These are phyloP conservation scores for Miscanthus lutarioriparius DNA, from an alignment of 176 grass and related monocot species.

Conservation along the genomic window DNA sequence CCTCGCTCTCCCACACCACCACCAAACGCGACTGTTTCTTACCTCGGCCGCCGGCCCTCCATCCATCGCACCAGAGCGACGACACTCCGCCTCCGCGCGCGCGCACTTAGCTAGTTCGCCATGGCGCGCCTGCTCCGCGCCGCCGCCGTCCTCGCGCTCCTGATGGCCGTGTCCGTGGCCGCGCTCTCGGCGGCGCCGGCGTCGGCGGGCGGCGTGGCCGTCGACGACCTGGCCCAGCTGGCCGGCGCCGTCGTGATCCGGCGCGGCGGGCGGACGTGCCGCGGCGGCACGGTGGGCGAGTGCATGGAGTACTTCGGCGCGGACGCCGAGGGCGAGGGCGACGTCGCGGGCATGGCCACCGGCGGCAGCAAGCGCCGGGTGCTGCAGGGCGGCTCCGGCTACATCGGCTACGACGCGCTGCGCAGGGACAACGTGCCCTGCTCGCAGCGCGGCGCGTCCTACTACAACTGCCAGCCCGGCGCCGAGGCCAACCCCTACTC, in stretches of 20 bases:
- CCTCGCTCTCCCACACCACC: background rate
- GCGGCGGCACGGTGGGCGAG: constrained; percentile 53
- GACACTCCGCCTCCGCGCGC: too few relatives aligned
- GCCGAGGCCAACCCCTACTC: constrained; percentile 67
- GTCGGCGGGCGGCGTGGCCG: background rate
- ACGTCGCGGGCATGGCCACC: constrained; percentile 31
- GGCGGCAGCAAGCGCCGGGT: constrained; percentile 44
- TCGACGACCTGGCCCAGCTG: background rate
- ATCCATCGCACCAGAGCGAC: background rate
- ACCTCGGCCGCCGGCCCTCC: background rate
- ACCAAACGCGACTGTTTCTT: background rate
- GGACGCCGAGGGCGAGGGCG: constrained; percentile 31
- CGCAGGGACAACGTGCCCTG: constrained; percentile 61
- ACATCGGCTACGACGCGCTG: constrained; percentile 87
- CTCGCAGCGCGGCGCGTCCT: constrained; percentile 70
- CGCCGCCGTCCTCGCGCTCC: background rate
- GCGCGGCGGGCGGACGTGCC: constrained; percentile 27
- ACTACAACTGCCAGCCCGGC: constrained; percentile 93
- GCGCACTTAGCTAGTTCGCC: background rate
- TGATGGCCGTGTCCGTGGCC: background rate
- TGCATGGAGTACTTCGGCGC: constrained; percentile 43
- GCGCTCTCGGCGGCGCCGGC: background rate
- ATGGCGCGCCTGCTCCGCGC: background rate
- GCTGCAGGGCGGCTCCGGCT: constrained; percentile 47
- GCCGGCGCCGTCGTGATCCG: constrained; percentile 24